Conservation (phyloP, 2,329 filamentous ascomycete species). For the Aspergillus japonicus region DNA sequence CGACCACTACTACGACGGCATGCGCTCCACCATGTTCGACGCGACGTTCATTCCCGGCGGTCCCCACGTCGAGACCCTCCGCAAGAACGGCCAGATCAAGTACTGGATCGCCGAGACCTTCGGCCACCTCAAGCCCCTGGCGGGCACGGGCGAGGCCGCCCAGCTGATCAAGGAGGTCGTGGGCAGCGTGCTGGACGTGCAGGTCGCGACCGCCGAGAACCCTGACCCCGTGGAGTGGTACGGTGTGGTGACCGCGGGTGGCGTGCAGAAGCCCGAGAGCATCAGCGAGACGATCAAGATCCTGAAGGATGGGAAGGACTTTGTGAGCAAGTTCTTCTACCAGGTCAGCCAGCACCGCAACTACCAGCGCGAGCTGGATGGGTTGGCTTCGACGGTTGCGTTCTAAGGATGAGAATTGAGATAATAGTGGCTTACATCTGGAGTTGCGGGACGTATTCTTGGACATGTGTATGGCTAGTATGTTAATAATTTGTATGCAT, state of each 20-base stretch:
- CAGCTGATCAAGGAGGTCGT: conserved; percentile 34
- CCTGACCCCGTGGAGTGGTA: conserved; percentile 64
- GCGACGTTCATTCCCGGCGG: conserved; percentile 75
- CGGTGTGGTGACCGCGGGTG: conserved; percentile 69
- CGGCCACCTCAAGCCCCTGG: conserved; percentile 75
- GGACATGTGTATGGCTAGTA: not conserved
- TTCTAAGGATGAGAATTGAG: too few relatives aligned
- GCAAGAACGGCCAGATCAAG: conserved; percentile 68
- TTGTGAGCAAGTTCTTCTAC: conserved; percentile 69
- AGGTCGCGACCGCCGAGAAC: conserved; percentile 50
- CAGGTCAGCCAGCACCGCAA: conserved; percentile 71
- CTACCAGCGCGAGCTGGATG: conserved; percentile 71
- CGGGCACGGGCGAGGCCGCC: conserved; percentile 57
- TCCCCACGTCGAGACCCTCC: conserved; percentile 58
- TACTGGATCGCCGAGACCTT: conserved; percentile 80
- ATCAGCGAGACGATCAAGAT: conserved; percentile 64
- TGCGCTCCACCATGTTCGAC: conserved; percentile 78
- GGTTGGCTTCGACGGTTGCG: conserved; percentile 64
- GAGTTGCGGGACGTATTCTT: not conserved
- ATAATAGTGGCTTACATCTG: not conserved
- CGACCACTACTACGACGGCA: conserved; percentile 76
- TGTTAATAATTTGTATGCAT: not conserved
- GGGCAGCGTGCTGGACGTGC: conserved; percentile 47
- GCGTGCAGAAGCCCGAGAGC: conserved; percentile 53
- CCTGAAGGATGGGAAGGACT: conserved; percentile 65